Base-by-base conservation (phyloP, 2,329 filamentous ascomycete genomes). In the Diaporthe ilicicola region DNA sequence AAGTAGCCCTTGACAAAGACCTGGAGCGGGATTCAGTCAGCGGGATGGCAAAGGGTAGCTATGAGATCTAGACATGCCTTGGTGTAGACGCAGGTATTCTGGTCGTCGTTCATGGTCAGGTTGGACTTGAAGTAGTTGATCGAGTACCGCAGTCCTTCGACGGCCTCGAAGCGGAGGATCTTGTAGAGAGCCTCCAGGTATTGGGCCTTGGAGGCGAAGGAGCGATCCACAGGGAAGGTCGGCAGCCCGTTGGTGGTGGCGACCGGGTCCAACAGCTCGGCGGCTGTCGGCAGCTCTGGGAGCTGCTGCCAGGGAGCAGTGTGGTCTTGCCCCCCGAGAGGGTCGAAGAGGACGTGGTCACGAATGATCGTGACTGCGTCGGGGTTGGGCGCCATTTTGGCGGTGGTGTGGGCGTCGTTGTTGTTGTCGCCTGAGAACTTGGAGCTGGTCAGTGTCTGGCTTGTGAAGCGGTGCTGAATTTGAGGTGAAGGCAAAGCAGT, bases 131-230 rank as follows among this genome's bases (percentile, higher is more conserved):
- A 87, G 15, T 85, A 80, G 0, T 83, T 81, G 1, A 97, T 86
- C 0, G 93, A 90, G 73, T 89, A 86, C 8, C 94, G 88, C 0
- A 97, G 84, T 1, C 91, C 87, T 15, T 92, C 88, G 3, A 93
- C 83, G 0, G 90, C 88, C 77, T 97, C 94, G 76, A 94, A 92
- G 3, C 94, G 87, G 9, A 94, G 84, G 1, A 97, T 86, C 3
- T 89, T 84, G 77, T 96, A 97, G 62, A 97, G 93, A 0, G 89
- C 87, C 39, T 89, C 83, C 0, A 97, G 83, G 70, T 97, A 97
- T 0, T 86, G 83, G 1, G 89, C 85, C 55, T 88, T 91, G 5
- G 84, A 89, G 0, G 80, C 73, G 84, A 91, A 95, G 0, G 90
- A 82, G 0, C 84, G 84, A 0, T 86, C 73, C 24, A 90, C 82